Conservation (phyloP, 768 basidiomycete species). For the Suillus occidentalis region DNA sequence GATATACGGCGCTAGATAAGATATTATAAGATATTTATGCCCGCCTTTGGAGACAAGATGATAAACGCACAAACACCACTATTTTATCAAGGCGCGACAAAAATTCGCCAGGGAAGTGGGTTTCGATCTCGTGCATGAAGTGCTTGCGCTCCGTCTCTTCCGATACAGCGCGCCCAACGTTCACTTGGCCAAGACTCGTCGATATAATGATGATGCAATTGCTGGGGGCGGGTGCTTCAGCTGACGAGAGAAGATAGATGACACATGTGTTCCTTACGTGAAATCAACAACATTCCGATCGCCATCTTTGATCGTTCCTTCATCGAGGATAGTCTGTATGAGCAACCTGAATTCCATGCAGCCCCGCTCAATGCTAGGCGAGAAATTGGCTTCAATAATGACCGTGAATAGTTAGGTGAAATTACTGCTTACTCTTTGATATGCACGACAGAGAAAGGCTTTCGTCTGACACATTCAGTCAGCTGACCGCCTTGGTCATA, state of each 20-base stretch:
- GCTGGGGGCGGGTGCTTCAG: not conserved
- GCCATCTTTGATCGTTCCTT: conserved; percentile 45
- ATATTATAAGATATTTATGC: not conserved
- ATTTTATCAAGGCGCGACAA: conserved; percentile 9
- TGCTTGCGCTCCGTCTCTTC: conserved; percentile 6
- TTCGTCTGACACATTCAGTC: conserved; percentile 43
- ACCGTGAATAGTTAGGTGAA: not conserved
- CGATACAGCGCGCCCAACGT: not conserved
- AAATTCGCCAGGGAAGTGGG: conserved; percentile 7
- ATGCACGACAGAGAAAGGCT: conserved; percentile 36
- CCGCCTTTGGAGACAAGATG: not conserved
- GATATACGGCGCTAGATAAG: conserved; percentile 7
- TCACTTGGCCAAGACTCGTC: conserved; percentile 8
- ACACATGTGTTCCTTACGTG: not conserved
- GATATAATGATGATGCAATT: conserved; percentile 10
- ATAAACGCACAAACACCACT: conserved; percentile 5
- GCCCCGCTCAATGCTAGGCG: conserved; percentile 38
- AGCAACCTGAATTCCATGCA: conserved; percentile 43
- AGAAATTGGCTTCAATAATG: not conserved
- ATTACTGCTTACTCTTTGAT: conserved; percentile 20
- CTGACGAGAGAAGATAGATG: not conserved
- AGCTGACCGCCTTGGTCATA: conserved; percentile 43
- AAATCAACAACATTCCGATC: conserved; percentile 10
- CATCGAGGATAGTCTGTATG: conserved; percentile 46
- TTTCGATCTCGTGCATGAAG: conserved; percentile 6